Evolutionary conservation across 768 basidiomycete species (phyloP).

Genomic region (Coprinopsis cinerea): DNA sequence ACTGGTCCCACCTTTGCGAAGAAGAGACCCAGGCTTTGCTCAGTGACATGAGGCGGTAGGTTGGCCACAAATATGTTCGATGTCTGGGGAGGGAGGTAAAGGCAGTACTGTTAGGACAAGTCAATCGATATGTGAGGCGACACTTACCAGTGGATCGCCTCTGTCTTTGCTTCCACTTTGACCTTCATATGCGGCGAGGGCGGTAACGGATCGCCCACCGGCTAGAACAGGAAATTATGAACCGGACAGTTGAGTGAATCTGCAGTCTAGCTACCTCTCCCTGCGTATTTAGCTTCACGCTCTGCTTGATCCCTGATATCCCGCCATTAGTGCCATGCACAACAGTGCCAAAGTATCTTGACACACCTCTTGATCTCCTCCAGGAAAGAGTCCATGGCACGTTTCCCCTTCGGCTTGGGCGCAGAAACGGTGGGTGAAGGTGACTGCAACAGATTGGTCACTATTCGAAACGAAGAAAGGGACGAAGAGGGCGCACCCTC

Average conservation of each 20-base stretch:
- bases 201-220: constrained; percentile 74
- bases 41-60: constrained; percentile 81
- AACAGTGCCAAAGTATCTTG: too few species aligned
- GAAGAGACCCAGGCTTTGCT: constrained; percentile 79
- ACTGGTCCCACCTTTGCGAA: constrained; percentile 93
- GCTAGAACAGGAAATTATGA: constrained; percentile 42
- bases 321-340: too few species aligned
- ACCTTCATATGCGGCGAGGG: constrained; percentile 91
- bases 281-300: constrained; percentile 78
- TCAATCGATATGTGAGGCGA: neutral
- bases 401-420: constrained; percentile 84
- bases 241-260: neutral
- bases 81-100: constrained; percentile 45
- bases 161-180: constrained; percentile 87
- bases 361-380: constrained; percentile 90
- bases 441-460: constrained; percentile 28
- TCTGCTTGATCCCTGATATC: constrained; percentile 90
- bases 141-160: constrained; percentile 81
- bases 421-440: constrained; percentile 51
- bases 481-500: constrained; percentile 15
- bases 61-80: constrained; percentile 97
- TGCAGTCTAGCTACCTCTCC: constrained; percentile 43
- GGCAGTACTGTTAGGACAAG: neutral
- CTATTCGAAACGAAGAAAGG: neutral
- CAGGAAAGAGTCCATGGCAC: constrained; percentile 93